These are phyloP conservation scores for Trametes maxima DNA, from an alignment of 768 basidiomycete genomes.

Conservation along the genomic window DNA sequence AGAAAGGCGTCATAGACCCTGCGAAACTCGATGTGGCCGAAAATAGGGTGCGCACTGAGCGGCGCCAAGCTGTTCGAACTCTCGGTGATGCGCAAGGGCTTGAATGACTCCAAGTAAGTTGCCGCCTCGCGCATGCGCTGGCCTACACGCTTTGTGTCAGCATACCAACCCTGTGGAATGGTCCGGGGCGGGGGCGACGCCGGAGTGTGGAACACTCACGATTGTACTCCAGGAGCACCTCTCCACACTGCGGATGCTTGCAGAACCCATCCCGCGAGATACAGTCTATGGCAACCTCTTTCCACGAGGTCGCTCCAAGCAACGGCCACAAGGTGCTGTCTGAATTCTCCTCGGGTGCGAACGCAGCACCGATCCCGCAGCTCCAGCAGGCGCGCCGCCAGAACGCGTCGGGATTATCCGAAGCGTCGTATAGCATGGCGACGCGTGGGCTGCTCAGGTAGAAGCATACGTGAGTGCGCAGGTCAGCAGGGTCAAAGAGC, in stretches of 20 bases:
- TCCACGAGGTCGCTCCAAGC: background rate
- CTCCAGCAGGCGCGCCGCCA: slow-evolving; percentile 1
- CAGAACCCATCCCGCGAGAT: slow-evolving; percentile 14
- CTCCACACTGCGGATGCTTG: slow-evolving; percentile 14
- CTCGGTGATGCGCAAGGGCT: too few relatives aligned
- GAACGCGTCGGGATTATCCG: background rate
- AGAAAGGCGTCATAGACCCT: too few relatives aligned
- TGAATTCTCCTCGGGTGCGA: background rate
- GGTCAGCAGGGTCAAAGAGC: background rate
- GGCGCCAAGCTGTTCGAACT: too few relatives aligned
- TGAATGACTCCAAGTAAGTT: too few relatives aligned
- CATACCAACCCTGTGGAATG: too few relatives aligned
- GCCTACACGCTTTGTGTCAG: too few relatives aligned
- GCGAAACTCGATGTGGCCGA: too few relatives aligned
- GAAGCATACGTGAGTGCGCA: slow-evolving; percentile 14
- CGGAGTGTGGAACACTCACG: background rate
- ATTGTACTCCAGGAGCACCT: slow-evolving; percentile 7
- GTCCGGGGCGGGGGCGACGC: too few relatives aligned
- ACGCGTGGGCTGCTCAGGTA: slow-evolving; percentile 4
- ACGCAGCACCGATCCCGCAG: slow-evolving; percentile 7
- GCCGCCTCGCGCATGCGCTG: too few relatives aligned
- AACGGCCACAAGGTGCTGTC: background rate
- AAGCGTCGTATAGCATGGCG: slow-evolving; percentile 1
- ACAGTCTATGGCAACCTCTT: slow-evolving; percentile 1
- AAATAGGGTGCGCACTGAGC: too few relatives aligned